Evolutionary conservation across 2,329 filamentous ascomycete genomes (phyloP), one percentile per base, ranked within the genome.

Genomic region (Sarocladium strictum): DNA sequence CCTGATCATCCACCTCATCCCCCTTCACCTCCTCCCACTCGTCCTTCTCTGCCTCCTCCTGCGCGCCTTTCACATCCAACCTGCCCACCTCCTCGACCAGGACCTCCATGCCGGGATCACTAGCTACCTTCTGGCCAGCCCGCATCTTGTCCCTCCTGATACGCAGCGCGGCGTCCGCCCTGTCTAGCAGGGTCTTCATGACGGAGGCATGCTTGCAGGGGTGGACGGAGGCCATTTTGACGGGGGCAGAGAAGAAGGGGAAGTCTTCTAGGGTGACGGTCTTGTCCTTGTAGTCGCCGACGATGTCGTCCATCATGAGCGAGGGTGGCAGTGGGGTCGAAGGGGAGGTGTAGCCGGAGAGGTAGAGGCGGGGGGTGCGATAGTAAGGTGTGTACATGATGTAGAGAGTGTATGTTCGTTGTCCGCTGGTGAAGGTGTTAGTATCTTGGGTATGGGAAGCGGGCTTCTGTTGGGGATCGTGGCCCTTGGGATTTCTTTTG

Each of bases 371-470:
- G 0, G 94, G 94, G 3, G 94, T 97, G 62, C 90, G 89, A 74
- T 97, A 99, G 77, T 96, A 97, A 35, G 92, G 89, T 3, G 92
- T 90, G 75, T 99, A 99, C 73, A 91, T 94, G 66, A 99, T 97
- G 79, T 99, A 99, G 61, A 99, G 86, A 43, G 89, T 96, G 72
- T 99, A 99, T n/a, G 90, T 96, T 62, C 94, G 88, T 53, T 89
- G 81, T 54, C 89, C 86, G 55, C 90, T 96, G 60, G 17, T 29
- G 15, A 3, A 45, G 11, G 24, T 15, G 38, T 19, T n/a, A n/a
- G n/a, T n/a, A n/a, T n/a, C n/a, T 29, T 40, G 9, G 59, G 58
- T 62, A n/a, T 27, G 14, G 12, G 29, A 21, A 50, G 17, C 4
- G 29, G 23, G 14, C 10, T 3, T 35, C 5, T 27, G 19, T 24